These are phyloP conservation scores for Diaporthe citrichinensis DNA, from an alignment of 2,329 filamentous ascomycete genomes.

Conservation along the genomic window DNA sequence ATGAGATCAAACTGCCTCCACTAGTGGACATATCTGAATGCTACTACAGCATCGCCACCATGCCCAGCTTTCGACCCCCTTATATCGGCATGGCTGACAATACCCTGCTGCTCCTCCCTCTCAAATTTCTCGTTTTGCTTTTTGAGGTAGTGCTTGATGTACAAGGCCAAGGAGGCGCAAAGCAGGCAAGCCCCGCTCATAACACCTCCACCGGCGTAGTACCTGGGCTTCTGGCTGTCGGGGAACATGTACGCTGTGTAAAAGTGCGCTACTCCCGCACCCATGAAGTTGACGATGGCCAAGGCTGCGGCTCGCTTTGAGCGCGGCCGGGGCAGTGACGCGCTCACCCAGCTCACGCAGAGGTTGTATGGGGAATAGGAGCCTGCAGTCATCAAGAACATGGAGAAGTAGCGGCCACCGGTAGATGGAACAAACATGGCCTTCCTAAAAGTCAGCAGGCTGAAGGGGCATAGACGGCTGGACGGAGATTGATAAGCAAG, in stretches of 20 bases:
- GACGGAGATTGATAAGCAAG: too few relatives aligned
- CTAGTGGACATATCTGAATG: conserved; percentile 34
- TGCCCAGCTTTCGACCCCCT: conserved; percentile 28
- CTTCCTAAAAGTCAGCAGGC: neutral
- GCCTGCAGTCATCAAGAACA: conserved; percentile 45
- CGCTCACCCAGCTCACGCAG: conserved; percentile 44
- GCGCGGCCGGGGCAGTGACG: conserved; percentile 45
- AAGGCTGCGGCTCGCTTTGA: conserved; percentile 44
- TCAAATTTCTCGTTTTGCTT: conserved; percentile 46
- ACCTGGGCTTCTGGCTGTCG: conserved; percentile 49
- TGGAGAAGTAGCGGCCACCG: conserved; percentile 34
- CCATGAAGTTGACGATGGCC: conserved; percentile 48
- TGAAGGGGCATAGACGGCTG: neutral
- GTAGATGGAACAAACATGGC: conserved; percentile 33
- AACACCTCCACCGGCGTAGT: conserved; percentile 48
- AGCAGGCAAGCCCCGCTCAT: conserved; percentile 48
- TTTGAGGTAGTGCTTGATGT: conserved; percentile 48
- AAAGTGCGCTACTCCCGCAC: conserved; percentile 45
- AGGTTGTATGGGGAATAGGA: conserved; percentile 43
- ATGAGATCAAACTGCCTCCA: too few relatives aligned
- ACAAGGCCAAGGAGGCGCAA: conserved; percentile 46
- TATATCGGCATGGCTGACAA: conserved; percentile 20
- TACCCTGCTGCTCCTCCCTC: conserved; percentile 42
- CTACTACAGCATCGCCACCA: conserved; percentile 28
- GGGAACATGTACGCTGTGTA: conserved; percentile 51